phyloP scores from a whole-genome alignment of 1,284 basidiomycete species.

The Ustilago bromivora region DNA sequence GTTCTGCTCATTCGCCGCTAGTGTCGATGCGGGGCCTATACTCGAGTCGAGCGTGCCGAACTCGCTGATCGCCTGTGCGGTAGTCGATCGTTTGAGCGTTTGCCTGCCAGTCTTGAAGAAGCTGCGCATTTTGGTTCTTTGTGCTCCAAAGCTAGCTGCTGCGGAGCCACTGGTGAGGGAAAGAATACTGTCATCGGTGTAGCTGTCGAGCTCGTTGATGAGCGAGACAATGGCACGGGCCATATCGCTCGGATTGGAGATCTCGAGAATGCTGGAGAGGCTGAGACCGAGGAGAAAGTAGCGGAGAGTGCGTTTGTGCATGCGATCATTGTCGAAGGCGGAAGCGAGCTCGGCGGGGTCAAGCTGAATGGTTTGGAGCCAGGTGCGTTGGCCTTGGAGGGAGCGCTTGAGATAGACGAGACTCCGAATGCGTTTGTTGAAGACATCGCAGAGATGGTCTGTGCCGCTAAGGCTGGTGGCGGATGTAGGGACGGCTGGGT shows the following conservation, averaged over 20 bases:
- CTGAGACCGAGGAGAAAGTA: conserved; percentile 50
- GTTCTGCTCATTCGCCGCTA: conserved; percentile 71
- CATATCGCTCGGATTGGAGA: conserved; percentile 39
- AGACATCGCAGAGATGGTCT: conserved; percentile 38
- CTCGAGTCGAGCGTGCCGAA: conserved; percentile 33
- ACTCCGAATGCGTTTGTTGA: conserved; percentile 47
- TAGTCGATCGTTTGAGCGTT: conserved; percentile 35
- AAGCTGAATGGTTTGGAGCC: conserved; percentile 51
- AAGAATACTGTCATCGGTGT: conserved; percentile 37
- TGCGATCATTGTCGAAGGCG: conserved; percentile 50
- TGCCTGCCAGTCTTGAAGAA: conserved; percentile 53
- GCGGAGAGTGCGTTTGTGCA: conserved; percentile 52
- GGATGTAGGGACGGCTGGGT: background rate
- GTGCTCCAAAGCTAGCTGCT: conserved; percentile 21
- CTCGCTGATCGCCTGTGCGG: conserved; percentile 45
- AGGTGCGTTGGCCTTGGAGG: conserved; percentile 34
- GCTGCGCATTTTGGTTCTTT: conserved; percentile 47
- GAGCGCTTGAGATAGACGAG: conserved; percentile 49
- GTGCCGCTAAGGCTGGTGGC: conserved; percentile 19
- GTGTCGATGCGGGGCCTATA: conserved; percentile 21
- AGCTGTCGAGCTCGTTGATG: conserved; percentile 51
- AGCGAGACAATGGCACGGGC: conserved; percentile 47
- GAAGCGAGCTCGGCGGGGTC: conserved; percentile 27
- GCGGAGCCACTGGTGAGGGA: conserved; percentile 29
- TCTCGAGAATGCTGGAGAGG: conserved; percentile 52